Conservation (phyloP, 2,329 filamentous ascomycete genomes). For the Plenodomus biglobosus region DNA sequence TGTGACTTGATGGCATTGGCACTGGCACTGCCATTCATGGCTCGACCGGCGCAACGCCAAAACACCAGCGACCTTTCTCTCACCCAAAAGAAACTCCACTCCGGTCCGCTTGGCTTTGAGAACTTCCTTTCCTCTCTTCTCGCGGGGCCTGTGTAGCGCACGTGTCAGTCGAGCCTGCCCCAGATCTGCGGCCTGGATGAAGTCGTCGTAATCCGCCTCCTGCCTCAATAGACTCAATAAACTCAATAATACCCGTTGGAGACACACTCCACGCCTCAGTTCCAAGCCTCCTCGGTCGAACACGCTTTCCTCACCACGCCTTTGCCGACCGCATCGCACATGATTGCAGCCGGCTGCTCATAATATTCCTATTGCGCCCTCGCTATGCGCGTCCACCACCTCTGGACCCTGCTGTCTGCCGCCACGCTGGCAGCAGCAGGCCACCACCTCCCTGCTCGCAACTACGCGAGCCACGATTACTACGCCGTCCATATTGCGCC, state of each 20-base stretch:
- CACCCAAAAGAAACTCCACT: too few species aligned
- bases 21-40: background rate
- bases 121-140: too few species aligned
- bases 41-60: conserved; percentile 1
- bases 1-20: background rate
- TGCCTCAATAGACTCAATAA: conserved; percentile 20
- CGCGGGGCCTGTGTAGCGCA: conserved; percentile 1
- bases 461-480: conserved; percentile 84
- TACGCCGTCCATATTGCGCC: conserved; percentile 84
- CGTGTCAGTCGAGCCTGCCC: background rate
- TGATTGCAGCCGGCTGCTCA: conserved; percentile 19
- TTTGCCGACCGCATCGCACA: conserved; percentile 7
- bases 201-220: conserved; percentile 10
- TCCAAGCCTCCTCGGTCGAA: background rate
- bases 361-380: conserved; percentile 10
- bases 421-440: conserved; percentile 35
- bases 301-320: background rate
- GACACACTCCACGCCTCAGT: background rate
- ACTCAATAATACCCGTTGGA: too few species aligned
- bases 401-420: conserved; percentile 46
- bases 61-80: conserved; percentile 10
- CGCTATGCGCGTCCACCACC: conserved; percentile 49
- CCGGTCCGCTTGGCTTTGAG: too few species aligned
- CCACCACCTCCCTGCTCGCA: conserved; percentile 57
- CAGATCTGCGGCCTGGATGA: background rate